Conservation (phyloP, 2,329 filamentous ascomycete species). For the Diplodia sapinea region DNA sequence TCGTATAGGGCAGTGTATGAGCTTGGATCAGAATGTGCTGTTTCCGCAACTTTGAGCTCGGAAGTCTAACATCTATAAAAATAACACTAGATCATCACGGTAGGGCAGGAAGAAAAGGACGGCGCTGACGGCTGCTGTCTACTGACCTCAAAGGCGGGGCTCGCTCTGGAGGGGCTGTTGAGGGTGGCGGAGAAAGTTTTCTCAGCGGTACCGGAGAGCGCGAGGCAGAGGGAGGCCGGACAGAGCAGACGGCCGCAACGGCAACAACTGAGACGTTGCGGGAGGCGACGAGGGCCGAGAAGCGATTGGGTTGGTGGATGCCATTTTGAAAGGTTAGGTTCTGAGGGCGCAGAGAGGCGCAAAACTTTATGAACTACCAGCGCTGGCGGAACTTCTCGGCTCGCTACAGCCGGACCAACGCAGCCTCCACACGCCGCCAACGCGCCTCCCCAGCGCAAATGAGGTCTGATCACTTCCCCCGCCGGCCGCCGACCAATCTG, state of each 20-base stretch:
- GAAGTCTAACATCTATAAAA: constrained; percentile 54
- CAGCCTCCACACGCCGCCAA: neutral
- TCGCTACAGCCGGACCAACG: constrained; percentile 13
- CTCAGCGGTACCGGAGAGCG: constrained; percentile 10
- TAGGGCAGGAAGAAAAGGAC: neutral
- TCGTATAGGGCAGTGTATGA: neutral
- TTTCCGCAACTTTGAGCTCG: constrained; percentile 38
- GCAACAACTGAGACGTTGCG: constrained; percentile 4
- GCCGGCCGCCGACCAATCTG: constrained; percentile 3
- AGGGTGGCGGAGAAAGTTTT: constrained; percentile 6
- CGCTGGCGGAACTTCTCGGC: constrained; percentile 15
- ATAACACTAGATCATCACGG: constrained; percentile 37
- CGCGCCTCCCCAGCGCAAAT: neutral
- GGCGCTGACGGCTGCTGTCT: neutral
- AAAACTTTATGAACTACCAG: constrained; percentile 29
- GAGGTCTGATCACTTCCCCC: constrained; percentile 10
- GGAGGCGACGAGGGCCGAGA: constrained; percentile 16
- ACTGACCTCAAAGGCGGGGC: constrained; percentile 15
- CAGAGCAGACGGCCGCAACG: constrained; percentile 6
- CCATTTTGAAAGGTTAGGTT: constrained; percentile 30
- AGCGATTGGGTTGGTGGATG: constrained; percentile 21
- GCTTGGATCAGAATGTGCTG: constrained; percentile 33
- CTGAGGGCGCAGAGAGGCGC: constrained; percentile 25
- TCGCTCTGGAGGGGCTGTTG: neutral
- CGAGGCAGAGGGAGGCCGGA: neutral